A percentile compares a stretch with the other conserved stretches of the same genome.
phyloP scores from a whole-genome alignment of 345 rosid genomes.

The Abelmoschus esculentus region DNA sequence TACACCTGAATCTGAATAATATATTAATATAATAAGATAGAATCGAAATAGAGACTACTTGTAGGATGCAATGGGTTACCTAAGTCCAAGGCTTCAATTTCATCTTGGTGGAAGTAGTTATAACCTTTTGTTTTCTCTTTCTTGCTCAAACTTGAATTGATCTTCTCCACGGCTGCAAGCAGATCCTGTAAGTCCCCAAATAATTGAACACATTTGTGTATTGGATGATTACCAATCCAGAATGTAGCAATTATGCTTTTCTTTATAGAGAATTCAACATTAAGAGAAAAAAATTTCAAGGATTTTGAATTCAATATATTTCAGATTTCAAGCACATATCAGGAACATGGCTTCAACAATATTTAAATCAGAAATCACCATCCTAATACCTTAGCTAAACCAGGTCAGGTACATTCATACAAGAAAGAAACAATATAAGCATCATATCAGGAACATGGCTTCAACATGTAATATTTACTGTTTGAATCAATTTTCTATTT shows the following conservation, averaged over 20 bases:
- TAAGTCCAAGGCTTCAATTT: slow-evolving; percentile 52
- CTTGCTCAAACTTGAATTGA: slow-evolving; percentile 43
- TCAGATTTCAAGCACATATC: background rate
- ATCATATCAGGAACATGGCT: background rate
- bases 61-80: slow-evolving; percentile 30
- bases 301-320: background rate
- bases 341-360: no score
- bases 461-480: background rate
- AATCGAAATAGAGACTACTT: background rate
- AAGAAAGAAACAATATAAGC: background rate
- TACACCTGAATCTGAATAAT: background rate
- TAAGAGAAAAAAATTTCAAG: background rate
- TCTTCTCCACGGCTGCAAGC: slow-evolving; percentile 58
- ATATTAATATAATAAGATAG: background rate
- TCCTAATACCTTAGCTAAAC: background rate
- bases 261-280: background rate
- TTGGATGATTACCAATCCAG: background rate
- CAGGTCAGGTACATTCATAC: background rate
- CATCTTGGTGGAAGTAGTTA: slow-evolving; percentile 49
- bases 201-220: background rate
- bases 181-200: slow-evolving; percentile 47
- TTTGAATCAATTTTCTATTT: background rate
- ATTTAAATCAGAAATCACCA: background rate
- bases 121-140: slow-evolving; percentile 35
- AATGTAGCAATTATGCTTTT: background rate